Evolutionary conservation across 2,329 filamentous ascomycete genomes (phyloP).

Genomic region (Aspergillus bombycis): DNA sequence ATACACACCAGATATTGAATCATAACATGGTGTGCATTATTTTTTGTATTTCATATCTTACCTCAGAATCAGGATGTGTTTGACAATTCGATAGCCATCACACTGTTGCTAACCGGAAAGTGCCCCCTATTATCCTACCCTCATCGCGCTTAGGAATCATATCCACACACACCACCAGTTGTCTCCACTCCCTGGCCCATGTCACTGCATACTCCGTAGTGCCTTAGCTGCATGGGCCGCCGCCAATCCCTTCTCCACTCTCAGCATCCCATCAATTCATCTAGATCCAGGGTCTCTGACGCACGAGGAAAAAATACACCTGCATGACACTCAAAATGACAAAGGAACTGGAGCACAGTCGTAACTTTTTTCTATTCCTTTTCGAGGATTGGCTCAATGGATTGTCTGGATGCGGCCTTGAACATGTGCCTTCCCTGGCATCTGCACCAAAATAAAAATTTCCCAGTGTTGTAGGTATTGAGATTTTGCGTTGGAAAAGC

Average conservation of each 20-base stretch:
- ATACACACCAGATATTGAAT: background rate
- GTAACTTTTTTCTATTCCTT: constrained; percentile 26
- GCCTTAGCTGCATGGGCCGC: constrained; percentile 37
- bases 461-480: constrained; percentile 23
- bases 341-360: constrained; percentile 30
- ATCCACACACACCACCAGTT: constrained; percentile 19
- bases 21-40: background rate
- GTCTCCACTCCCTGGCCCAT: constrained; percentile 29
- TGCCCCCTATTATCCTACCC: constrained; percentile 8
- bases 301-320: constrained; percentile 46
- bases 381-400: constrained; percentile 25
- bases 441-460: constrained; percentile 25
- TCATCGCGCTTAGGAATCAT: constrained; percentile 18
- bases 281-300: constrained; percentile 49
- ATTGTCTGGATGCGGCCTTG: constrained; percentile 24
- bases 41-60: background rate
- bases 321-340: constrained; percentile 47
- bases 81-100: constrained; percentile 11
- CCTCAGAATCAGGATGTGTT: background rate
- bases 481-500: constrained; percentile 18
- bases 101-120: constrained; percentile 8
- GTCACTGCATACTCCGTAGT: constrained; percentile 25
- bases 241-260: constrained; percentile 37
- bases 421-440: constrained; percentile 28
- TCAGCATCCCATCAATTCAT: constrained; percentile 33